Conservation (phyloP, 257 asterid genomes). For the Coffea eugenioides region DNA sequence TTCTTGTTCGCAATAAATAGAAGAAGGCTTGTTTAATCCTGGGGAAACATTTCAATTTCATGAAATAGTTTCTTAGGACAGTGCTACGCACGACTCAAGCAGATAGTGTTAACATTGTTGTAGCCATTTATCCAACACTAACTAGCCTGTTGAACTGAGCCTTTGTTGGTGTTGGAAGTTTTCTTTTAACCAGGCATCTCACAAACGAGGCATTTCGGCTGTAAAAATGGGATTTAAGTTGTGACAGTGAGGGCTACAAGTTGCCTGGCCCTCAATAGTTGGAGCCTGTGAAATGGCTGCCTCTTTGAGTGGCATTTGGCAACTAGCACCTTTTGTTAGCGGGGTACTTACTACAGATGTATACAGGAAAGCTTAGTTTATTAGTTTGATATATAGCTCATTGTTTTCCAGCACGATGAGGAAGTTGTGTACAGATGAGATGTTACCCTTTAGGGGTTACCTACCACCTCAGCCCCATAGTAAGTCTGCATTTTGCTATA, state of each 20-base stretch:
- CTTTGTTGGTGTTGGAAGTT: not conserved
- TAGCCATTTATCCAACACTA: too few species aligned
- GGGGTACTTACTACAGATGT: slow-evolving; percentile 4
- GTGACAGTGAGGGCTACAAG: not conserved
- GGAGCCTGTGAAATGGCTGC: slow-evolving; percentile 1
- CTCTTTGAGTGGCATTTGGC: not conserved
- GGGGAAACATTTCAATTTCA: too few species aligned
- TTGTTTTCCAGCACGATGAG: slow-evolving; percentile 7
- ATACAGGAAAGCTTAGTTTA: slow-evolving; percentile 1
- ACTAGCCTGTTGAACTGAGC: slow-evolving; percentile 6
- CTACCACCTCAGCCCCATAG: not conserved
- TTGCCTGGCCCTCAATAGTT: slow-evolving; percentile 8
- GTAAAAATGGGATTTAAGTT: not conserved
- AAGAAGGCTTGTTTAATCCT: too few species aligned
- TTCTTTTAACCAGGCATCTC: slow-evolving; percentile 7
- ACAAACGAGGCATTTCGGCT: slow-evolving; percentile 13
- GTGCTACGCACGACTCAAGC: too few species aligned
- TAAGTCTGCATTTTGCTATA: not conserved
- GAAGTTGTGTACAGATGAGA: slow-evolving; percentile 6
- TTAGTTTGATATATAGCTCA: slow-evolving; percentile 7
- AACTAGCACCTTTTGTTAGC: not conserved
- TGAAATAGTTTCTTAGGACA: too few species aligned
- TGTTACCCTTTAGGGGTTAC: not conserved
- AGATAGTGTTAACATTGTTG: too few species aligned
- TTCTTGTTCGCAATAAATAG: too few species aligned